phyloP scores from a whole-genome alignment of 768 basidiomycete species.

The Tylopilus sp. region DNA sequence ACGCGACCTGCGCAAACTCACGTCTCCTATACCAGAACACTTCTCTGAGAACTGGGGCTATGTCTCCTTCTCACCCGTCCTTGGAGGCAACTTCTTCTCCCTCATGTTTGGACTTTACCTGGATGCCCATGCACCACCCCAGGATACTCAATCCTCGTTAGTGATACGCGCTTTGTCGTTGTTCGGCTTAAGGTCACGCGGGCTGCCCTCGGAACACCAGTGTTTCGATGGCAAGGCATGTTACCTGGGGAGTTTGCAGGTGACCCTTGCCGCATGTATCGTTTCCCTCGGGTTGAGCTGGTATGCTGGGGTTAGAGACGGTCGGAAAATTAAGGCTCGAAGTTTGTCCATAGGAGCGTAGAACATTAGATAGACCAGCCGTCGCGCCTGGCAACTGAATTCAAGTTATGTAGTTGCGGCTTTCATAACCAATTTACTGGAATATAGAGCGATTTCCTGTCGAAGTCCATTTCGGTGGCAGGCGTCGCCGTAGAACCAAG shows the following conservation, averaged over 20 bases:
- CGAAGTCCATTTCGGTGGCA: too few relatives aligned
- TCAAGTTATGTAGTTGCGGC: too few relatives aligned
- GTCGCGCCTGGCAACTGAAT: too few relatives aligned
- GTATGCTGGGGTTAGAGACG: slow-evolving; percentile 37
- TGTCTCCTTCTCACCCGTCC: slow-evolving; percentile 66
- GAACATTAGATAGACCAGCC: not conserved
- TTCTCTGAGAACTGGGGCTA: slow-evolving; percentile 89
- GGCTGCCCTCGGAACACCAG: slow-evolving; percentile 35
- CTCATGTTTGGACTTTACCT: slow-evolving; percentile 77
- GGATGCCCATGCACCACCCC: slow-evolving; percentile 56
- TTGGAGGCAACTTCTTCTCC: slow-evolving; percentile 83
- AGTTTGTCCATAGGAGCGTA: not conserved
- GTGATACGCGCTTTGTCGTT: not conserved
- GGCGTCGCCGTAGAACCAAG: too few relatives aligned
- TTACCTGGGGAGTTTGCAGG: slow-evolving; percentile 54
- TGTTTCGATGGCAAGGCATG: slow-evolving; percentile 59
- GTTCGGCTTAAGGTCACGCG: slow-evolving; percentile 6
- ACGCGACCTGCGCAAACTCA: not conserved
- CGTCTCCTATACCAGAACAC: slow-evolving; percentile 41
- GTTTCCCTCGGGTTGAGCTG: slow-evolving; percentile 35
- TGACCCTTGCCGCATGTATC: slow-evolving; percentile 40
- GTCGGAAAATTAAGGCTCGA: slow-evolving; percentile 6
- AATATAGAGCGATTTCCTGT: too few relatives aligned
- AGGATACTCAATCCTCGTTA: not conserved
- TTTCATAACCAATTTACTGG: too few relatives aligned